Base-by-base conservation (phyloP, 495 filamentous ascomycete genomes). In the Talaromyces liani region DNA sequence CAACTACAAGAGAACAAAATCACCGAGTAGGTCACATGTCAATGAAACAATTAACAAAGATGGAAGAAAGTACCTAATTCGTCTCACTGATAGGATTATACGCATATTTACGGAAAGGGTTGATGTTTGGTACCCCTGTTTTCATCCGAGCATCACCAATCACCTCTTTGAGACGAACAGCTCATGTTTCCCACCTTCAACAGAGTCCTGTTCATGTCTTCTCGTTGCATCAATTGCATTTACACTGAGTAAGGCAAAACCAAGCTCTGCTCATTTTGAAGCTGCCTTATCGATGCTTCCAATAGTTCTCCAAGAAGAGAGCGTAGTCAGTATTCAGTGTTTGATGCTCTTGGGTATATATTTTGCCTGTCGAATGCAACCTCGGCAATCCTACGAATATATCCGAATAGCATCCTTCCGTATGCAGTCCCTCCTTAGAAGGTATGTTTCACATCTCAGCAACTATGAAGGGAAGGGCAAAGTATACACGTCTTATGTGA, bases 281-380 rank as follows among this genome's bases (percentile, higher is more conserved):
- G 49, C n/a, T 54, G 49, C 49, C 49, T 24, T 54, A n/a, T 54
- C 49, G n/a, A 54, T 54, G 49, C 18, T 54, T 54, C 49, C 49
- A 20, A 54, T 54, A 54, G 49, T 54, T 12, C 49, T 54, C 18
- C 49, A 54, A 54, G 49, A 54, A n/a, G 49, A 54, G 10, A 54
- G 49, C 12, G 49, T 54, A 18, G n/a, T 54, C 49, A 54, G 49
- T 27, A 54, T 54, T 54, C 49, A 54, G 49, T 54, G 49, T 54
- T 54, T 54, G 16, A 20, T 54, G 10, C 49, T 54, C 49, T 54
- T 54, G 49, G n/a, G 49, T 54, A 54, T 54, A 54, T 57, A 57
- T 24, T 57, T 57, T 57, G 54, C 54, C 54, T 57, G 54, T 57
- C 54, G 54, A 57, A 33, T 57, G 54, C 54, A 57, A 33, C 54